Conservation (phyloP, 495 filamentous ascomycete species). For the Talaromyces wortmannii region DNA sequence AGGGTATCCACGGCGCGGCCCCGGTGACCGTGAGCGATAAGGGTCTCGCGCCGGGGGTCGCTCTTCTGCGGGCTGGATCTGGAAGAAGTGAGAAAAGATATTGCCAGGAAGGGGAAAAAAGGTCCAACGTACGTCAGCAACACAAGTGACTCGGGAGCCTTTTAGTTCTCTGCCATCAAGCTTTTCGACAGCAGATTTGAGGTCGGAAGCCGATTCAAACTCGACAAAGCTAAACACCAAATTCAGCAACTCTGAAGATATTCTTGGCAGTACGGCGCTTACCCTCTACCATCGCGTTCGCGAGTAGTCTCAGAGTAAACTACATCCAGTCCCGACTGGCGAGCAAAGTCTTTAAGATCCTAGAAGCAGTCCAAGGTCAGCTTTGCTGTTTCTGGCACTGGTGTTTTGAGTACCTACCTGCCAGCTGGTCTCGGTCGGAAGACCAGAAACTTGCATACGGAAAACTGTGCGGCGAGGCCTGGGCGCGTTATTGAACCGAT, state of each 20-base stretch:
- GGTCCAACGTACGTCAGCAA: conserved; percentile 49
- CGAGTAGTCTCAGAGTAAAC: conserved; percentile 96
- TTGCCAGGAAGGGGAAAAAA: neutral
- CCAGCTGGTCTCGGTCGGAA: conserved; percentile 98
- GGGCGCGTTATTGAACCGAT: conserved; percentile 63
- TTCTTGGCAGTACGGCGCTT: conserved; percentile 28
- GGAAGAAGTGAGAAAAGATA: conserved; percentile 23
- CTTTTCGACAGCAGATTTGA: conserved; percentile 87
- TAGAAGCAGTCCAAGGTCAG: conserved; percentile 32
- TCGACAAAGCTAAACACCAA: conserved; percentile 74
- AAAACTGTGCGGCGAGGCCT: conserved; percentile 90
- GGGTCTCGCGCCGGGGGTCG: conserved; percentile 60
- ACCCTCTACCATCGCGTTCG: conserved; percentile 92
- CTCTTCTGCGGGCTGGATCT: conserved; percentile 57
- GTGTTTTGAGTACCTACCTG: conserved; percentile 78
- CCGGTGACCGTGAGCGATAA: conserved; percentile 70
- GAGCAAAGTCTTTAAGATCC: conserved; percentile 99
- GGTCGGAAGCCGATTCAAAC: conserved; percentile 85
- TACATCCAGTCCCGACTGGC: conserved; percentile 92
- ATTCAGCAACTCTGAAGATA: conserved; percentile 7
- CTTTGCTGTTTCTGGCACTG: conserved; percentile 5
- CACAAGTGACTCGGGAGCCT: conserved; percentile 71
- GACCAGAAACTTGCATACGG: conserved; percentile 95
- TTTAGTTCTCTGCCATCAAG: conserved; percentile 90
- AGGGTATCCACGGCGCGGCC: conserved; percentile 56